Base-by-base conservation (phyloP, 225 moss, liverwort and hornwort species). In the Thuidium tamariscinum region DNA sequence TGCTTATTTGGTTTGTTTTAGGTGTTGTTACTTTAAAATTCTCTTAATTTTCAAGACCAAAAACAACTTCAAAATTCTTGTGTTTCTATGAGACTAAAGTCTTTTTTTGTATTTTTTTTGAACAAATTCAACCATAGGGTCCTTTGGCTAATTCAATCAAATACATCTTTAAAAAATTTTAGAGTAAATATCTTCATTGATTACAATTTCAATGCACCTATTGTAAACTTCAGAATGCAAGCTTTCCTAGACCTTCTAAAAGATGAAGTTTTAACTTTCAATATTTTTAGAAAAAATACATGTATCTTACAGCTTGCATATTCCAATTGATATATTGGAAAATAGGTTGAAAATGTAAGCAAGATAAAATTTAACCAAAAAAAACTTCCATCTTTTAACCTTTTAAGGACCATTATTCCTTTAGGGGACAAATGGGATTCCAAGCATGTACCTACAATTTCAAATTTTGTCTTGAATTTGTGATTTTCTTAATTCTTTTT, bases 141-240 rank as follows among this genome's bases (percentile, higher is more conserved):
- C 5, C 1, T 69, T 14, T 69, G 5, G 8, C 2, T 25, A 25
- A 41, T 3, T 39, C 41, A 2, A 14, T 41, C 5, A 41, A 41
- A 2, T 39, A 8, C 14, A 41, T 25, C 0, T 0, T 15, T 2
- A 0, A 0, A 13, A 25, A 41, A 4, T 41, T 68, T 69, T 25
- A 13, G 8, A 8, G 1, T 25, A 1, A 69, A 41, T 1, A 41
- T 69, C 5, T 0, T 1, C 2, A 8, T 1, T 1, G 1, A 69
- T 41, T 69, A 5, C 41, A 39, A 69, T 1, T 39, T 37, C 22
- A 23, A 69, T 41, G 19, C n/a, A n/a, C n/a, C n/a, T n/a, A n/a
- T n/a, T 13, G 2, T 4, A 69, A 41, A 14, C 69, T 8, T 41
- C 25, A 39, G 39, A 23, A 22, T 39, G 13, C 1, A 34, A 4